Evolutionary conservation across 1,139 yeast genomes (phyloP).

Genomic region (Protomyces inouyei): DNA sequence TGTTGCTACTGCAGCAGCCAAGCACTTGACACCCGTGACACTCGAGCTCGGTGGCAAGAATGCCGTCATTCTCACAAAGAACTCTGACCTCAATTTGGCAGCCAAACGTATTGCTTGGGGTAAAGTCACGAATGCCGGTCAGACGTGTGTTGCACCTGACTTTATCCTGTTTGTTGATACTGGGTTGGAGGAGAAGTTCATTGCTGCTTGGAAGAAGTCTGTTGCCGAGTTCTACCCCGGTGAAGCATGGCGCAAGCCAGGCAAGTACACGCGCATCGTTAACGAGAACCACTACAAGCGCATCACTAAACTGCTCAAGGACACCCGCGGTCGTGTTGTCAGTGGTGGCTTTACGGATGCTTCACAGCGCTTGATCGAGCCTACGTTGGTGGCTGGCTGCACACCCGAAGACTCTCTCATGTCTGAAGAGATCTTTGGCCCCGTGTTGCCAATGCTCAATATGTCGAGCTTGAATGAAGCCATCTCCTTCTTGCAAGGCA

Average conservation of each 20-base stretch:
- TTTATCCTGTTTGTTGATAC: slow-evolving; percentile 61
- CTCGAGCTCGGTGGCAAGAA: slow-evolving; percentile 79
- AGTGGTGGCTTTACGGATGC: slow-evolving; percentile 51
- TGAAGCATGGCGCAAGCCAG: slow-evolving; percentile 33
- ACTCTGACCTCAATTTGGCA: slow-evolving; percentile 57
- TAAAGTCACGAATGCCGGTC: slow-evolving; percentile 72
- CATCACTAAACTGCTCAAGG: slow-evolving; percentile 46
- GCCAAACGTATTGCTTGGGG: slow-evolving; percentile 53
- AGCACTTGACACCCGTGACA: slow-evolving; percentile 68
- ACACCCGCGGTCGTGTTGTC: slow-evolving; percentile 56
- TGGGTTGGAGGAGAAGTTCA: slow-evolving; percentile 52
- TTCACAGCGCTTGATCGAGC: slow-evolving; percentile 55
- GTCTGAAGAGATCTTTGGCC: slow-evolving; percentile 79
- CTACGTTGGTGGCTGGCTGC: slow-evolving; percentile 64
- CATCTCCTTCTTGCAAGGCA: slow-evolving; percentile 49
- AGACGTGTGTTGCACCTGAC: slow-evolving; percentile 82
- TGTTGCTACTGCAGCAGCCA: slow-evolving; percentile 59
- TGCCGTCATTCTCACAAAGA: slow-evolving; percentile 67
- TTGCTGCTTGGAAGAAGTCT: slow-evolving; percentile 45
- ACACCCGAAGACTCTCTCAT: slow-evolving; percentile 64
- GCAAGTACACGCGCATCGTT: slow-evolving; percentile 58
- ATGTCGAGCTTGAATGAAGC: slow-evolving; percentile 51
- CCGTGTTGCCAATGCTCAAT: slow-evolving; percentile 68
- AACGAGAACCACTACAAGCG: slow-evolving; percentile 56
- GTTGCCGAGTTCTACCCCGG: slow-evolving; percentile 48